phyloP scores from a whole-genome alignment of 1,139 yeast genomes.

The Yamadazyma blattariae region DNA sequence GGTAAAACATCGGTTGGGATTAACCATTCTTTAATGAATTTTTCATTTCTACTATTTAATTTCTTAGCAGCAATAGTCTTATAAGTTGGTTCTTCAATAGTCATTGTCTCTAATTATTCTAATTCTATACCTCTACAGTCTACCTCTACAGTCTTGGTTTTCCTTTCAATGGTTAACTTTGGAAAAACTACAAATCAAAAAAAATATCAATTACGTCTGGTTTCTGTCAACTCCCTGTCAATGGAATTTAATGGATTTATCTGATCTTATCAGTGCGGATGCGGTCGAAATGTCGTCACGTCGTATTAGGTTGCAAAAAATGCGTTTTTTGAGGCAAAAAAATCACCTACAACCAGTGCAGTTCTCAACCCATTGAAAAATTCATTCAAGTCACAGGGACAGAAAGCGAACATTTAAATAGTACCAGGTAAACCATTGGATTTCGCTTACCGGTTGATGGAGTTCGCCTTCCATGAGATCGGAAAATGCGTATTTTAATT shows the following conservation, averaged over 20 bases:
- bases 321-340: neutral
- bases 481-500: too few species aligned
- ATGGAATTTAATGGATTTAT: neutral
- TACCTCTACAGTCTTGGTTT: neutral
- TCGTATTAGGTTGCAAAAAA: too few species aligned
- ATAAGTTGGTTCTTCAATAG: constrained; percentile 4
- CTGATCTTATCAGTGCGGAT: constrained; percentile 1
- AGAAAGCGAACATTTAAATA: constrained; percentile 1
- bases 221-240: too few species aligned
- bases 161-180: neutral
- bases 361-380: neutral
- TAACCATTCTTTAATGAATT: constrained; percentile 39
- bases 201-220: neutral
- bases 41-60: constrained; percentile 29
- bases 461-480: constrained; percentile 1
- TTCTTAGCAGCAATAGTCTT: constrained; percentile 35
- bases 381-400: constrained; percentile 8
- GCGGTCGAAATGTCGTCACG: too few species aligned
- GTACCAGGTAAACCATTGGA: constrained; percentile 1
- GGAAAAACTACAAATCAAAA: too few species aligned
- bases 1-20: constrained; percentile 33
- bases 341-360: neutral
- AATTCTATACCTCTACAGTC: too few species aligned
- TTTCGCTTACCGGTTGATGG: constrained; percentile 4
- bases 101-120: constrained; percentile 1